Conservation (phyloP, 164 flowering plant genomes). For the Nymphaea colorata region DNA sequence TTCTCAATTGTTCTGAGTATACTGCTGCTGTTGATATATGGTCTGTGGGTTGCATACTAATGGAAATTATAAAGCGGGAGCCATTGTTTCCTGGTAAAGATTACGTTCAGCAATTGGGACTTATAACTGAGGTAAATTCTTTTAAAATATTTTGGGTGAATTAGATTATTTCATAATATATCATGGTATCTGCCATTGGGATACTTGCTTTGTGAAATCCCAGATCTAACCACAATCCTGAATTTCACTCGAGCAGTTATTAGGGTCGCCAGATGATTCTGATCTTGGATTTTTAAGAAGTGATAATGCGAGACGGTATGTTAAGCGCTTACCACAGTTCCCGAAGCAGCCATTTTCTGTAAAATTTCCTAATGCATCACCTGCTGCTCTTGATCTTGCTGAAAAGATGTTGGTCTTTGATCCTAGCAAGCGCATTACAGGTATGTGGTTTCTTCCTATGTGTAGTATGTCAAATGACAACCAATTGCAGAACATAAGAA, state of each 20-base stretch:
- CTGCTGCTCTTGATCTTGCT: conserved; percentile 66
- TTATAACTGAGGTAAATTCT: conserved; percentile 60
- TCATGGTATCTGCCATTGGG: not conserved
- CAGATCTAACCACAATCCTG: not conserved
- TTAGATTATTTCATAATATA: too few species aligned
- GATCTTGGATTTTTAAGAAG: conserved; percentile 40
- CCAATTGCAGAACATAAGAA: too few species aligned
- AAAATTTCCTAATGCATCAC: conserved; percentile 53
- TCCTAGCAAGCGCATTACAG: conserved; percentile 83
- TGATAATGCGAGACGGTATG: conserved; percentile 38
- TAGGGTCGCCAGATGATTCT: conserved; percentile 46
- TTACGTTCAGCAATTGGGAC: conserved; percentile 68
- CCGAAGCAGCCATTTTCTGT: conserved; percentile 42
- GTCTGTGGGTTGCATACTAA: conserved; percentile 91
- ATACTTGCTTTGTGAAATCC: not conserved
- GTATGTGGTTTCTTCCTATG: conserved; percentile 18
- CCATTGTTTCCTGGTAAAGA: conserved; percentile 93
- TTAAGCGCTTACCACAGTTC: conserved; percentile 27
- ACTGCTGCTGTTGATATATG: conserved; percentile 84
- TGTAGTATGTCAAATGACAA: too few species aligned
- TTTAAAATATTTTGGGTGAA: not conserved
- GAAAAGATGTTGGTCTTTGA: conserved; percentile 92
- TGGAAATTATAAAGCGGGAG: conserved; percentile 65
- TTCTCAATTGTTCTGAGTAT: conserved; percentile 79
- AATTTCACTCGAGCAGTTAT: conserved; percentile 15